A percentile compares a stretch with the other conserved stretches of the same genome.
These are phyloP conservation scores for Tuber indicum DNA, from an alignment of 495 filamentous ascomycete genomes.

Conservation along the genomic window DNA sequence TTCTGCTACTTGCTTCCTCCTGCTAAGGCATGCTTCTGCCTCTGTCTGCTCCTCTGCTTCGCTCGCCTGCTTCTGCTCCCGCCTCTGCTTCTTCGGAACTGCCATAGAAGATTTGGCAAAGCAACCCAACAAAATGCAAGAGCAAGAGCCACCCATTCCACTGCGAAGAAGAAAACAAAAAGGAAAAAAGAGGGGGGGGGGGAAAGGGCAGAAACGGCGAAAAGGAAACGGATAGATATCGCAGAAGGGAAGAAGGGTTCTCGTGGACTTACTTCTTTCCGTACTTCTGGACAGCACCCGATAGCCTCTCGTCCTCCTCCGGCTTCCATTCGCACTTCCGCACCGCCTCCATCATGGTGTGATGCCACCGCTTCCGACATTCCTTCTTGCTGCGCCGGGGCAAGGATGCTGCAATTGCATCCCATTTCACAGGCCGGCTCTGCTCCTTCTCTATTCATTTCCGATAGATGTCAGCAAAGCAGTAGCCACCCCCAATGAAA, in stretches of 20 bases:
- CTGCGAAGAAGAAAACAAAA: not conserved
- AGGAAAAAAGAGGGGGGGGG: not conserved
- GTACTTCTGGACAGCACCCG: constrained; percentile 42
- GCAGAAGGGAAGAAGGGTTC: not conserved
- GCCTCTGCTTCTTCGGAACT: not conserved
- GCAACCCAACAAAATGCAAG: not conserved
- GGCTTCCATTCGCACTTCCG: constrained; percentile 45
- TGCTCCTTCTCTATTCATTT: constrained; percentile 30
- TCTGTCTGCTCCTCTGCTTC: not conserved
- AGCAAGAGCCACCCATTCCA: not conserved
- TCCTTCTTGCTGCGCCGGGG: constrained; percentile 47
- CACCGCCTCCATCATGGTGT: constrained; percentile 43
- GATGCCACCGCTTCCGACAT: constrained; percentile 47
- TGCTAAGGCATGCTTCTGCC: not conserved
- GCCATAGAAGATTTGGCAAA: not conserved
- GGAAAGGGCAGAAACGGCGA: not conserved
- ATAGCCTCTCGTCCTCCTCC: constrained; percentile 45
- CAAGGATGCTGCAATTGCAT: constrained; percentile 43
- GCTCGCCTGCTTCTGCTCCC: not conserved
- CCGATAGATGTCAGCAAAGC: constrained; percentile 18
- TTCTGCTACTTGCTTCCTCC: not conserved
- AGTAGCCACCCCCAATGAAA: not conserved
- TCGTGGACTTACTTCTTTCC: constrained; percentile 40
- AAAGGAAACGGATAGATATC: constrained; percentile 1
- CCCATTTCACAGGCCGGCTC: constrained; percentile 44